Evolutionary conservation across 441 rosid species (phyloP).

Genomic region (Populus trichocarpa): DNA sequence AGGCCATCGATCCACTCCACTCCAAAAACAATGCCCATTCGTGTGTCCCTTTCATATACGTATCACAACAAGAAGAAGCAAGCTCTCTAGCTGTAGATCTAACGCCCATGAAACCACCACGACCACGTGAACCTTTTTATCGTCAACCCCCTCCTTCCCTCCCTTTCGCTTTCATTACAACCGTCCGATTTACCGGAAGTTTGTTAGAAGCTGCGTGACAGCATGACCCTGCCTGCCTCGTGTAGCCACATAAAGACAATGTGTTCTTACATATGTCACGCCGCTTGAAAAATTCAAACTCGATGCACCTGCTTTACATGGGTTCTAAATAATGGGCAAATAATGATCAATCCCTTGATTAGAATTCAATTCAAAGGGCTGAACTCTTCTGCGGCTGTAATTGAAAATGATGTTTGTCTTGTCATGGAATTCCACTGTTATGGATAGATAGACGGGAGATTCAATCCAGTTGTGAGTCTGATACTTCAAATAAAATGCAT

Average conservation of each 20-base stretch:
- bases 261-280: neutral
- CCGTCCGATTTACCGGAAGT: constrained; percentile 22
- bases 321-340: too few relatives aligned
- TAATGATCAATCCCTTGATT: too few relatives aligned
- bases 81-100: constrained; percentile 13
- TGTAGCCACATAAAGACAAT: neutral
- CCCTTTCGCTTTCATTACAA: constrained; percentile 15
- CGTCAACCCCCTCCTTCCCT: neutral
- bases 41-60: constrained; percentile 18
- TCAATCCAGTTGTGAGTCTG: too few relatives aligned
- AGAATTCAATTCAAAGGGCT: too few relatives aligned
- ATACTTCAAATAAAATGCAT: too few relatives aligned
- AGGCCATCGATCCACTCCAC: neutral
- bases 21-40: constrained; percentile 10
- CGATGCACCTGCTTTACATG: too few relatives aligned
- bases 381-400: too few relatives aligned
- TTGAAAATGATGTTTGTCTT: too few relatives aligned
- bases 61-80: neutral
- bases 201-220: constrained; percentile 7
- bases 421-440: too few relatives aligned
- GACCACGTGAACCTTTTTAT: constrained; percentile 24
- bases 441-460: too few relatives aligned
- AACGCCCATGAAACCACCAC: constrained; percentile 18
- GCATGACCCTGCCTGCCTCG: neutral
- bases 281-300: too few relatives aligned